Evolutionary conservation across 2,329 filamentous ascomycete species (phyloP).

Genomic region (Pyrenophora teres): DNA sequence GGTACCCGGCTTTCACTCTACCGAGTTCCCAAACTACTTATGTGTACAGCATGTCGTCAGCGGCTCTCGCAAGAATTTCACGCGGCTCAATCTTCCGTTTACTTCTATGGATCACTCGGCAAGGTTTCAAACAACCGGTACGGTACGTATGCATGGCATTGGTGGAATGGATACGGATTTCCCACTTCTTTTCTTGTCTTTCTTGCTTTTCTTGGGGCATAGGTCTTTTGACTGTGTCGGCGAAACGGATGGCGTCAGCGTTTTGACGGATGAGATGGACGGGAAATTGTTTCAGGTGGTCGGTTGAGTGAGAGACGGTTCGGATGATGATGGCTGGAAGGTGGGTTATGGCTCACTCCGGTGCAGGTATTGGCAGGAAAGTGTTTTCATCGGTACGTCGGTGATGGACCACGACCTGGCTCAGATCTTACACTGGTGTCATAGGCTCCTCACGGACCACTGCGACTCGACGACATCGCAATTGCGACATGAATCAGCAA

Average conservation of each 20-base stretch:
- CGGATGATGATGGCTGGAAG: neutral
- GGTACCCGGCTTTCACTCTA: constrained; percentile 7
- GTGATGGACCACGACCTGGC: constrained; percentile 18
- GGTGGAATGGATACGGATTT: constrained; percentile 11
- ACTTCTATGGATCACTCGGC: constrained; percentile 2
- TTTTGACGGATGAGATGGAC: neutral
- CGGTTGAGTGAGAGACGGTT: constrained; percentile 1
- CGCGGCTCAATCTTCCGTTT: neutral
- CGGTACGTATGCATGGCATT: constrained; percentile 15
- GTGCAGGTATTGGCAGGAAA: constrained; percentile 2
- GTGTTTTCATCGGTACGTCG: constrained; percentile 18
- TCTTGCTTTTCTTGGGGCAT: constrained; percentile 6
- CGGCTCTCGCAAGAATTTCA: neutral
- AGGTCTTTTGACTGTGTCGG: neutral
- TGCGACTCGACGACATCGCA: constrained; percentile 2
- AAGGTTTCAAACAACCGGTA: constrained; percentile 4
- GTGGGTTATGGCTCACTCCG: neutral
- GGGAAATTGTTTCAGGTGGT: neutral
- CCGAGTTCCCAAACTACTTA: constrained; percentile 11
- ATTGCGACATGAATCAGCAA: constrained; percentile 8
- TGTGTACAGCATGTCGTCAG: constrained; percentile 8
- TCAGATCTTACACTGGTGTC: constrained; percentile 26
- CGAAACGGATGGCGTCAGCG: neutral
- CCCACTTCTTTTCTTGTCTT: neutral
- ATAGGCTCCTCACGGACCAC: constrained; percentile 14